Conservation (phyloP, 2,329 filamentous ascomycete genomes). For the Dactylellina parvicollis region DNA sequence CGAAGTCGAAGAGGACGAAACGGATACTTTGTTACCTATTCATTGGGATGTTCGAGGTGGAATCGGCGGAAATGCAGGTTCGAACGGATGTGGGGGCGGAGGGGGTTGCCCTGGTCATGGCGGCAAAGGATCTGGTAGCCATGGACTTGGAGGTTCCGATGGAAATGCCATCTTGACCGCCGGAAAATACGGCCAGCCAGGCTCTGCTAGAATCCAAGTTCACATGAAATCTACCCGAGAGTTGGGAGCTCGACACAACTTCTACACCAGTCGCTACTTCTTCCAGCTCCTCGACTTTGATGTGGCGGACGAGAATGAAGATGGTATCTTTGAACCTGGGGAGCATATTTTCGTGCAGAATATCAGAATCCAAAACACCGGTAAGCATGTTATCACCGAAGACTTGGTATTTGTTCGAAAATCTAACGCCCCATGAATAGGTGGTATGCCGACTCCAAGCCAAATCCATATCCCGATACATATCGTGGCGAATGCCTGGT, state of each 20-base stretch:
- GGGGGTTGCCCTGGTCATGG: constrained; percentile 7
- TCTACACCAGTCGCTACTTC: constrained; percentile 11
- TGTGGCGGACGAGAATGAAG: constrained; percentile 24
- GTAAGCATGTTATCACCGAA: too few relatives aligned
- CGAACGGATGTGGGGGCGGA: constrained; percentile 5
- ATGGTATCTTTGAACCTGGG: constrained; percentile 28
- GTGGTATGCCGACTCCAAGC: constrained; percentile 16
- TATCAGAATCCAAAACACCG: constrained; percentile 24
- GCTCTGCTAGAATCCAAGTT: constrained; percentile 20
- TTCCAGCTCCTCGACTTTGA: constrained; percentile 19
- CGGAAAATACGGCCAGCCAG: constrained; percentile 19
- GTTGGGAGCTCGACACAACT: constrained; percentile 10
- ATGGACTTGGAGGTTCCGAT: not conserved
- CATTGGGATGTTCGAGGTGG: constrained; percentile 35
- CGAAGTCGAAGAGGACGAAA: constrained; percentile 34
- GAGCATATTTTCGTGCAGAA: constrained; percentile 20
- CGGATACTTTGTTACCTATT: constrained; percentile 22
- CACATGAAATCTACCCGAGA: constrained; percentile 26
- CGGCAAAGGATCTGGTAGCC: constrained; percentile 12
- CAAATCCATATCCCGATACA: constrained; percentile 11
- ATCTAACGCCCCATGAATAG: not conserved
- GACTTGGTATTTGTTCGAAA: too few relatives aligned
- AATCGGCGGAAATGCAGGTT: constrained; percentile 1
- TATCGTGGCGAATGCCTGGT: constrained; percentile 6
- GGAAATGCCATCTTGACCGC: constrained; percentile 18